Percentiles rank a stretch among this genome's conserved stretches.
phyloP scores from a whole-genome alignment of 805 yeast genomes.

The Blastobotrys mokoenaii region DNA sequence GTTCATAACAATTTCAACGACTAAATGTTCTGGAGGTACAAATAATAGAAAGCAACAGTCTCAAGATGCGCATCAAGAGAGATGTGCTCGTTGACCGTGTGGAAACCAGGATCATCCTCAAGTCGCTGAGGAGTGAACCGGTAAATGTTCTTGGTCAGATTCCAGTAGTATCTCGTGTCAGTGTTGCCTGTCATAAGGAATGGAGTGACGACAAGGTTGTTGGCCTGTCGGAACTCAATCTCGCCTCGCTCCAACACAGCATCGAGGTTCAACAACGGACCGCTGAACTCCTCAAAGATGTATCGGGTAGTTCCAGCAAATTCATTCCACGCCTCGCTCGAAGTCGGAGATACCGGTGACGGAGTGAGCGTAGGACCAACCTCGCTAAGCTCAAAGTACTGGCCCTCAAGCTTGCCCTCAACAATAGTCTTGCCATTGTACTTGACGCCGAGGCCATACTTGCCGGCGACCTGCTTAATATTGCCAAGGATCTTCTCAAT shows the following conservation, averaged over 20 bases:
- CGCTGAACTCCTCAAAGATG: constrained; percentile 49
- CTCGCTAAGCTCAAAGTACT: constrained; percentile 3
- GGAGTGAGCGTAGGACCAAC: constrained; percentile 30
- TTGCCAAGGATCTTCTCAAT: constrained; percentile 32
- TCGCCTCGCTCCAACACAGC: not conserved
- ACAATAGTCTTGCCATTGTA: constrained; percentile 25
- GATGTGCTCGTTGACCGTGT: constrained; percentile 58
- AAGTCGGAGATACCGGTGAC: constrained; percentile 45
- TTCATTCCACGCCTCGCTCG: constrained; percentile 37
- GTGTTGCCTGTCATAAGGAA: constrained; percentile 61
- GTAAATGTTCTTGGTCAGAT: constrained; percentile 50
- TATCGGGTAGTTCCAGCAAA: constrained; percentile 59
- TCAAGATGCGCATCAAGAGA: constrained; percentile 46
- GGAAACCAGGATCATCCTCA: constrained; percentile 31
- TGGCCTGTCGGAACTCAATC: constrained; percentile 21
- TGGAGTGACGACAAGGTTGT: constrained; percentile 35
- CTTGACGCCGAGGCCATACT: constrained; percentile 41
- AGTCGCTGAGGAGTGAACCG: constrained; percentile 32
- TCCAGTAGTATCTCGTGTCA: constrained; percentile 62
- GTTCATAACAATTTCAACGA: too few relatives aligned
- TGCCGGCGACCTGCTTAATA: constrained; percentile 36
- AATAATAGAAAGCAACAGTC: constrained; percentile 26
- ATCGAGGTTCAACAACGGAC: constrained; percentile 13
- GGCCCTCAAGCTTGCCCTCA: constrained; percentile 13
- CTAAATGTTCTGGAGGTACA: constrained; percentile 13